Conservation (phyloP, 345 rosid species). For the Brassica nigra region DNA sequence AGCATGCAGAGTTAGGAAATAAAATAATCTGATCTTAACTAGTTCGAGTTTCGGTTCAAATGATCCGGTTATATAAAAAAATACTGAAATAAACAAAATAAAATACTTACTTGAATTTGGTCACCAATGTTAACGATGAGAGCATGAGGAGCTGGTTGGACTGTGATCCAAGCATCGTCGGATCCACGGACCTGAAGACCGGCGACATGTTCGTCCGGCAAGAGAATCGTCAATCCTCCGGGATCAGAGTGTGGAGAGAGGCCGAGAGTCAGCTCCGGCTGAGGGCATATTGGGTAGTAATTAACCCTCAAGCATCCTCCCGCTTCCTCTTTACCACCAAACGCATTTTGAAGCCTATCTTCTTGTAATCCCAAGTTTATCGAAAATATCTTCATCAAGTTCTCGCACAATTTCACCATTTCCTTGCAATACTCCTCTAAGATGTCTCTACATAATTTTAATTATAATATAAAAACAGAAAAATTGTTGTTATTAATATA, state of each 20-base stretch:
- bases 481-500: neutral
- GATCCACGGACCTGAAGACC: constrained; percentile 79
- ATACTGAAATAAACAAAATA: neutral
- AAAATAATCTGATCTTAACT: neutral
- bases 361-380: constrained; percentile 62
- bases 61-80: neutral
- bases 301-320: constrained; percentile 86
- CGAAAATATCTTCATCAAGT: constrained; percentile 67
- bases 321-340: constrained; percentile 61
- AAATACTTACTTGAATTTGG: constrained; percentile 69
- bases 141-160: constrained; percentile 70
- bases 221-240: constrained; percentile 76
- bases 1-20: neutral
- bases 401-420: constrained; percentile 53
- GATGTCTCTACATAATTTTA: constrained; percentile 52
- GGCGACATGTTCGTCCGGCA: constrained; percentile 65
- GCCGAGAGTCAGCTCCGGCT: constrained; percentile 80
- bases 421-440: constrained; percentile 71
- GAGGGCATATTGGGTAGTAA: constrained; percentile 88
- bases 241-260: constrained; percentile 93
- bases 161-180: constrained; percentile 67
- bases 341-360: constrained; percentile 57
- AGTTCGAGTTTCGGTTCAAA: neutral
- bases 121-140: constrained; percentile 88
- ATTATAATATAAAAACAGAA: neutral